Conservation (phyloP, 2,329 filamentous ascomycete genomes). For the Botryosphaeria agaves region DNA sequence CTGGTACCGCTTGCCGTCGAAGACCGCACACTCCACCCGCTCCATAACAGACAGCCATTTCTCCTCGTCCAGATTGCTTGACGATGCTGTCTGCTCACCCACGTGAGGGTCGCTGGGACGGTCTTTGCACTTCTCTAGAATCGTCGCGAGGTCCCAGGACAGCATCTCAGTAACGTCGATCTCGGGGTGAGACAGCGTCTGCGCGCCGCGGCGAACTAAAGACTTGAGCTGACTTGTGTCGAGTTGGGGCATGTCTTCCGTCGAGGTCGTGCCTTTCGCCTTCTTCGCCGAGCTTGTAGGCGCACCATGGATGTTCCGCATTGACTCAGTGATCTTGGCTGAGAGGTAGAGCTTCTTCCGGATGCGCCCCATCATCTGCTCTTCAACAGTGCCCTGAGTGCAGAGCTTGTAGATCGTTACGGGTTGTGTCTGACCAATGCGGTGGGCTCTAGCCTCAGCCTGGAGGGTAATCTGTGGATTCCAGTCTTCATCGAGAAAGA, state of each 20-base stretch:
- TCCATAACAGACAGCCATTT: slow-evolving; percentile 40
- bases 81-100: slow-evolving; percentile 12
- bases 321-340: slow-evolving; percentile 40
- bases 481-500: slow-evolving; percentile 40
- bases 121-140: slow-evolving; percentile 36
- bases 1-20: slow-evolving; percentile 36
- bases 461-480: slow-evolving; percentile 37
- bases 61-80: slow-evolving; percentile 30
- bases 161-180: slow-evolving; percentile 39
- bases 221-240: slow-evolving; percentile 34
- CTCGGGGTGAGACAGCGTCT: slow-evolving; percentile 32
- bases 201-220: slow-evolving; percentile 35
- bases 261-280: slow-evolving; percentile 7
- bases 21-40: slow-evolving; percentile 37
- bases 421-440: slow-evolving; percentile 35
- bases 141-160: slow-evolving; percentile 37
- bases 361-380: slow-evolving; percentile 40
- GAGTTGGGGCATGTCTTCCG: slow-evolving; percentile 34
- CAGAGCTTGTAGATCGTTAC: slow-evolving; percentile 40
- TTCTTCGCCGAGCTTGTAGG: slow-evolving; percentile 7
- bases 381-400: slow-evolving; percentile 38
- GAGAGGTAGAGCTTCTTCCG: slow-evolving; percentile 45
- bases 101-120: slow-evolving; percentile 25
- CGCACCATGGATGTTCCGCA: slow-evolving; percentile 33
- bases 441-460: slow-evolving; percentile 35